A percentile compares a stretch with the other conserved stretches of the same genome.
These are phyloP conservation scores for Saturnispora zaruensis DNA, from an alignment of 805 yeast species.

Conservation along the genomic window DNA sequence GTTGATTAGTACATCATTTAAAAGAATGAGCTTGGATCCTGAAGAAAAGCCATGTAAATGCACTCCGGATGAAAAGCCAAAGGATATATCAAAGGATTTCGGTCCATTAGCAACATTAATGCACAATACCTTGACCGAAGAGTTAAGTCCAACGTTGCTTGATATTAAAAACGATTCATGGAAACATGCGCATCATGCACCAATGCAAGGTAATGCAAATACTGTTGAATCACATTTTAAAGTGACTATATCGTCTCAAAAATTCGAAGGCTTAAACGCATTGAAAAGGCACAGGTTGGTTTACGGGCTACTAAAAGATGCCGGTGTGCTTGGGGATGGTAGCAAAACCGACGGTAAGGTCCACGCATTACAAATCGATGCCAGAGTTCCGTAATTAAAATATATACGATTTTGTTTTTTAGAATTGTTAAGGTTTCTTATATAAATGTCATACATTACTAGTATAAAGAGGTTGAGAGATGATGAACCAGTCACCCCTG, in stretches of 20 bases:
- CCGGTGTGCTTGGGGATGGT: constrained; percentile 43
- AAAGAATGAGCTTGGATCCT: not conserved
- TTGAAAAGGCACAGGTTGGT: constrained; percentile 76
- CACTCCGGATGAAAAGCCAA: constrained; percentile 18
- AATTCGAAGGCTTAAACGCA: constrained; percentile 48
- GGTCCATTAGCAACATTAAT: constrained; percentile 45
- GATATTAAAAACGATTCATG: constrained; percentile 71
- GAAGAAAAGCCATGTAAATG: constrained; percentile 12
- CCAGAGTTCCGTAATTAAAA: constrained; percentile 50
- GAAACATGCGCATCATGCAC: constrained; percentile 82
- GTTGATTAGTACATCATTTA: not conserved
- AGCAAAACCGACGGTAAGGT: constrained; percentile 45
- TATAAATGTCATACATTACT: not conserved
- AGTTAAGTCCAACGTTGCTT: constrained; percentile 38
- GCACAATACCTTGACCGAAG: constrained; percentile 32
- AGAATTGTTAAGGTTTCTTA: not conserved
- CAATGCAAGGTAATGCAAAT: constrained; percentile 66
- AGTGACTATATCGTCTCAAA: constrained; percentile 60
- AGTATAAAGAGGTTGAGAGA: not conserved
- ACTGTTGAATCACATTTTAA: constrained; percentile 76
- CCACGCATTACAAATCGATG: constrained; percentile 81
- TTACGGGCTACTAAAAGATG: constrained; percentile 50
- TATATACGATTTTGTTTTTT: not conserved
- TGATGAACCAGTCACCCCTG: not conserved
- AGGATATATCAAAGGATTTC: constrained; percentile 11